Percentiles rank a stretch among this genome's conserved stretches.
Conservation (phyloP, 495 filamentous ascomycete species). For the Emericellopsis terricola region DNA sequence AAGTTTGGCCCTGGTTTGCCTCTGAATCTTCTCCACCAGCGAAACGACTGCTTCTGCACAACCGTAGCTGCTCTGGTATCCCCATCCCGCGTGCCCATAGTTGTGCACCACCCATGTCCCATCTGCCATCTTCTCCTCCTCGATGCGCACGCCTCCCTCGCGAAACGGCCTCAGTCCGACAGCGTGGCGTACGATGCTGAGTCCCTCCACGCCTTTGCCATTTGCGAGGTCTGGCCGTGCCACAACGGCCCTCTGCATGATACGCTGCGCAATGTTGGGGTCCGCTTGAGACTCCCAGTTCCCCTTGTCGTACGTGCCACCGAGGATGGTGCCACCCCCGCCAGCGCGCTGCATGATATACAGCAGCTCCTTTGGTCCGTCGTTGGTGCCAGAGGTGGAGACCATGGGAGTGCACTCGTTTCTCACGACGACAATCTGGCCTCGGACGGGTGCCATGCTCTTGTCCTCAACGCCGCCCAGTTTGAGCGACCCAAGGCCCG, state of each 20-base stretch:
- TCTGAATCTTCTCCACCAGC: constrained; percentile 43
- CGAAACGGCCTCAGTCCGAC: constrained; percentile 74
- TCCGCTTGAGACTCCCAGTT: constrained; percentile 75
- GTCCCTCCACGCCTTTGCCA: constrained; percentile 58
- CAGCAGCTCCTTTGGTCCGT: constrained; percentile 58
- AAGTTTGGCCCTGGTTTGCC: not conserved
- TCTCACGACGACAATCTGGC: constrained; percentile 76
- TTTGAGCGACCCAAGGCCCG: constrained; percentile 52
- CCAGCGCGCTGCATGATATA: constrained; percentile 88
- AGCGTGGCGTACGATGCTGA: constrained; percentile 75
- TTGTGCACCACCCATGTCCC: constrained; percentile 70
- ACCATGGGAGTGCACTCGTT: constrained; percentile 63
- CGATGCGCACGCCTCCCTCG: constrained; percentile 58
- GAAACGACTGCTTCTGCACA: constrained; percentile 51
- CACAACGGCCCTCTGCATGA: constrained; percentile 72
- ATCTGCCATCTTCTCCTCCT: constrained; percentile 58
- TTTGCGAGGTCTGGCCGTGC: constrained; percentile 53
- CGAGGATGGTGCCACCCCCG: constrained; percentile 61
- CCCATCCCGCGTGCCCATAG: constrained; percentile 92
- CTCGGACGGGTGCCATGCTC: constrained; percentile 58
- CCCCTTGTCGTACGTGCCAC: constrained; percentile 69
- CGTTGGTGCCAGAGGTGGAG: constrained; percentile 56
- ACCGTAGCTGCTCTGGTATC: constrained; percentile 77
- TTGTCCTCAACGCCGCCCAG: constrained; percentile 73
- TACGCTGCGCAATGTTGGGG: constrained; percentile 60